A percentile compares a stretch with the other conserved stretches of the same genome.
Evolutionary conservation across 495 filamentous ascomycete species (phyloP).

Genomic region (Penicillium lividum): DNA sequence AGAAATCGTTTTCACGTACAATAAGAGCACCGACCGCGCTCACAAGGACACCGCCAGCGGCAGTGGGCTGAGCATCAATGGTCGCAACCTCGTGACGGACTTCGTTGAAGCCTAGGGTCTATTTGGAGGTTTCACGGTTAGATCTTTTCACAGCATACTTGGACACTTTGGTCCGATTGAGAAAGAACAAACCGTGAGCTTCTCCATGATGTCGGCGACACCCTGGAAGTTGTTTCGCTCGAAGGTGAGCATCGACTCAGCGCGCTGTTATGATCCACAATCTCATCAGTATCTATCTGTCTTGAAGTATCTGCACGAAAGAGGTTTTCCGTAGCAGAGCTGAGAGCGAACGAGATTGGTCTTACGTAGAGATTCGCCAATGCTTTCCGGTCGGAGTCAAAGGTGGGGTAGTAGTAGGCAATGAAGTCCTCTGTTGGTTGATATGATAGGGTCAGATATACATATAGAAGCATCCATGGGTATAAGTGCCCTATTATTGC

Average conservation of each 20-base stretch:
- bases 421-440: conserved; percentile 71
- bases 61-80: conserved; percentile 74
- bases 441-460: background rate
- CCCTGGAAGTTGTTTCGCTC: conserved; percentile 66
- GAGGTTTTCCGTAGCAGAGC: background rate
- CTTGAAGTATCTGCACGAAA: background rate
- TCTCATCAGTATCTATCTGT: conserved; percentile 2
- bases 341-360: background rate
- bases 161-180: background rate
- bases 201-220: conserved; percentile 63
- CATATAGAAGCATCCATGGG: background rate
- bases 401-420: conserved; percentile 83
- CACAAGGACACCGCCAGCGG: conserved; percentile 69
- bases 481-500: background rate
- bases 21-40: conserved; percentile 80
- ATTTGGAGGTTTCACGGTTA: conserved; percentile 7
- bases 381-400: conserved; percentile 64
- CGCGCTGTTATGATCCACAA: conserved; percentile 55
- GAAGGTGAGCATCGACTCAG: conserved; percentile 91
- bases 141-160: background rate
- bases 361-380: conserved; percentile 78
- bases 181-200: conserved; percentile 63
- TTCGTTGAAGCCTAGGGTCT: conserved; percentile 79
- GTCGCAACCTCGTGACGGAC: conserved; percentile 69
- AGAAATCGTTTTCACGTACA: conserved; percentile 51